phyloP scores from a whole-genome alignment of 2,329 filamentous ascomycete species.

The Neoscytalidium dimidiatum region DNA sequence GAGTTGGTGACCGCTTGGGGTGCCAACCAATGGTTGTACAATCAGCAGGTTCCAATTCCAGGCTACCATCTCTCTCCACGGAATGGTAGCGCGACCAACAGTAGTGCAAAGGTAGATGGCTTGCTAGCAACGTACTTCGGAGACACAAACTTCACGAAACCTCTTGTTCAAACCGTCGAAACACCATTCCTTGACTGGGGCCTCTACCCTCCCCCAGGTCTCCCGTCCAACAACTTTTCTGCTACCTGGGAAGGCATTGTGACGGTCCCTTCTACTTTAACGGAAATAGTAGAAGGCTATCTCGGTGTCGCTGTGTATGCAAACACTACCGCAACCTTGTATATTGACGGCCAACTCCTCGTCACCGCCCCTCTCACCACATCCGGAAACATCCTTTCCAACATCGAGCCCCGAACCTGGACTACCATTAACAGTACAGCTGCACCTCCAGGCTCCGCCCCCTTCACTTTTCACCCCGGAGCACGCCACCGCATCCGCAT shows the following conservation, averaged over 20 bases:
- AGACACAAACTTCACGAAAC: slow-evolving; percentile 40
- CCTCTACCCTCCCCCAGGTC: slow-evolving; percentile 44
- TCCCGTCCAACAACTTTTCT: slow-evolving; percentile 50
- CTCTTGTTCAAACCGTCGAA: slow-evolving; percentile 35
- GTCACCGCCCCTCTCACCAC: slow-evolving; percentile 29
- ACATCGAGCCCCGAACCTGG: slow-evolving; percentile 44
- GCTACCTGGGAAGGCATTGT: slow-evolving; percentile 46
- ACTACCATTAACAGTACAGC: slow-evolving; percentile 39
- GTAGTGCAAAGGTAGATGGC: slow-evolving; percentile 29
- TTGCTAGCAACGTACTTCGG: slow-evolving; percentile 46
- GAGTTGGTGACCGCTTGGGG: slow-evolving; percentile 47
- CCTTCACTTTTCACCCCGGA: slow-evolving; percentile 42
- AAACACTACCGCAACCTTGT: slow-evolving; percentile 45
- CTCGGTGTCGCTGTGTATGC: slow-evolving; percentile 45
- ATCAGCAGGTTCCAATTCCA: slow-evolving; percentile 47
- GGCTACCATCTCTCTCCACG: slow-evolving; percentile 40
- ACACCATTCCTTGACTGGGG: slow-evolving; percentile 47
- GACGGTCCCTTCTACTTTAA: slow-evolving; percentile 41
- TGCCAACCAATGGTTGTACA: slow-evolving; percentile 48
- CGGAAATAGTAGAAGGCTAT: slow-evolving; percentile 37
- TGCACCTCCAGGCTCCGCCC: slow-evolving; percentile 38
- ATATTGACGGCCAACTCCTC: slow-evolving; percentile 37
- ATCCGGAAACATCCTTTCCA: slow-evolving; percentile 40
- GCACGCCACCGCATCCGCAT: slow-evolving; percentile 40
- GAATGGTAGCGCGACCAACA: slow-evolving; percentile 29